Evolutionary conservation across 257 asterid species (phyloP).

Genomic region (Dorcoceras hygrometricum): DNA sequence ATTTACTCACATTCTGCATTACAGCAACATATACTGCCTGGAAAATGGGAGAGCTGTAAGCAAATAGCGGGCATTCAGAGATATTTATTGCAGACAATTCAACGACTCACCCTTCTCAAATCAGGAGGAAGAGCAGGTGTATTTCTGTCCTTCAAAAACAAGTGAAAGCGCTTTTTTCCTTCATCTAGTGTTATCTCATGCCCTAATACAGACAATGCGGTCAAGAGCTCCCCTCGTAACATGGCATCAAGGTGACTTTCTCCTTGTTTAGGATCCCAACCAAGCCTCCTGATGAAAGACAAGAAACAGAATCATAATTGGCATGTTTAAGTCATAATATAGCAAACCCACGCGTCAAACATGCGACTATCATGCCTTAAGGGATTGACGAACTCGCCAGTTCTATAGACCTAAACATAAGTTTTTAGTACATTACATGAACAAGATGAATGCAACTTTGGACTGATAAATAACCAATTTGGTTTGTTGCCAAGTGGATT

Average conservation of each 20-base stretch:
- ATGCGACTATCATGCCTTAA: not conserved
- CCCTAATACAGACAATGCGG: conserved; percentile 68
- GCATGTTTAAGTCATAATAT: conserved; percentile 6
- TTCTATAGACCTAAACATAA: not conserved
- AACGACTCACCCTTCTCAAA: conserved; percentile 66
- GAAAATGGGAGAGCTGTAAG: conserved; percentile 26
- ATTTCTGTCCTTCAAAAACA: conserved; percentile 68
- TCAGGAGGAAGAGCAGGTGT: conserved; percentile 82
- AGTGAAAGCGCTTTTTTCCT: conserved; percentile 69
- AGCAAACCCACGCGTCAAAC: not conserved
- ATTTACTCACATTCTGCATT: conserved; percentile 53
- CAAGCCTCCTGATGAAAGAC: conserved; percentile 64
- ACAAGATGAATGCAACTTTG: not conserved
- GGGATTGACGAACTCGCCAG: not conserved
- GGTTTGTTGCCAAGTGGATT: not conserved
- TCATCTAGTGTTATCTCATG: conserved; percentile 62
- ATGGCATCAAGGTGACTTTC: conserved; percentile 92
- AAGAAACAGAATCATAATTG: conserved; percentile 15
- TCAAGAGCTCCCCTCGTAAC: conserved; percentile 87
- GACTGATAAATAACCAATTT: not conserved
- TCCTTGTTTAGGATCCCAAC: conserved; percentile 95
- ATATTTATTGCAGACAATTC: conserved; percentile 11
- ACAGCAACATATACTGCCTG: conserved; percentile 91
- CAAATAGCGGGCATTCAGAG: conserved; percentile 11
- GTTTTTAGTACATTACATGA: not conserved